These are phyloP conservation scores for Anthracocystis walkeri DNA, from an alignment of 1,284 basidiomycete genomes.

Conservation along the genomic window DNA sequence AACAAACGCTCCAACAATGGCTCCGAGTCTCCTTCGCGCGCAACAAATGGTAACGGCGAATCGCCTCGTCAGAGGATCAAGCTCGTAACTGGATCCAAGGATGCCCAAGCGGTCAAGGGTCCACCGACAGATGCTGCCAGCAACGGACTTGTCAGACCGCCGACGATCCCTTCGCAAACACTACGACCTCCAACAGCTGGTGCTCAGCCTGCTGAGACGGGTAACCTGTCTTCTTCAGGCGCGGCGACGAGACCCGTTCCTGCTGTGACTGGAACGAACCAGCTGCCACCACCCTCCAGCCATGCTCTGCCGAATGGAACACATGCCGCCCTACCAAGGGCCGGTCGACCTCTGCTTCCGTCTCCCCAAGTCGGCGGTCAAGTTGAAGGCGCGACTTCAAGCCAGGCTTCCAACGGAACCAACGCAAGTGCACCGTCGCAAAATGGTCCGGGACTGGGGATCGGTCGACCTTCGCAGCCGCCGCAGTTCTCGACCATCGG, in stretches of 20 bases:
- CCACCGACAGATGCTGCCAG: not conserved
- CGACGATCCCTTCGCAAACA: slow-evolving; percentile 28
- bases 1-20: slow-evolving; percentile 26
- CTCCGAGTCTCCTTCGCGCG: slow-evolving; percentile 25
- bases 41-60: slow-evolving; percentile 13
- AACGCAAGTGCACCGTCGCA: not conserved
- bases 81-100: slow-evolving; percentile 19
- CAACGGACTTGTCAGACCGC: slow-evolving; percentile 19
- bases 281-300: slow-evolving; percentile 36
- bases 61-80: slow-evolving; percentile 41
- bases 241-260: slow-evolving; percentile 7
- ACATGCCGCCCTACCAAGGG: slow-evolving; percentile 4
- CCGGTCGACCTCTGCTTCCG: slow-evolving; percentile 35
- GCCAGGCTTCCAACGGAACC: slow-evolving; percentile 9
- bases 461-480: slow-evolving; percentile 31
- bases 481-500: slow-evolving; percentile 19
- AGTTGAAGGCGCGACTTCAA: not conserved
- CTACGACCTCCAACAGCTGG: slow-evolving; percentile 22
- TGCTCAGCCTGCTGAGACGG: slow-evolving; percentile 38
- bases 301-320: slow-evolving; percentile 22
- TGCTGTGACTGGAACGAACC: slow-evolving; percentile 15
- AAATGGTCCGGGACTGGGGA: slow-evolving; percentile 20
- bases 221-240: slow-evolving; percentile 24
- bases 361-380: slow-evolving; percentile 11
- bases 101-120: slow-evolving; percentile 8